Evolutionary conservation across 306 rosid species (phyloP).

Genomic region (Gynostemma pentaphyllum): DNA sequence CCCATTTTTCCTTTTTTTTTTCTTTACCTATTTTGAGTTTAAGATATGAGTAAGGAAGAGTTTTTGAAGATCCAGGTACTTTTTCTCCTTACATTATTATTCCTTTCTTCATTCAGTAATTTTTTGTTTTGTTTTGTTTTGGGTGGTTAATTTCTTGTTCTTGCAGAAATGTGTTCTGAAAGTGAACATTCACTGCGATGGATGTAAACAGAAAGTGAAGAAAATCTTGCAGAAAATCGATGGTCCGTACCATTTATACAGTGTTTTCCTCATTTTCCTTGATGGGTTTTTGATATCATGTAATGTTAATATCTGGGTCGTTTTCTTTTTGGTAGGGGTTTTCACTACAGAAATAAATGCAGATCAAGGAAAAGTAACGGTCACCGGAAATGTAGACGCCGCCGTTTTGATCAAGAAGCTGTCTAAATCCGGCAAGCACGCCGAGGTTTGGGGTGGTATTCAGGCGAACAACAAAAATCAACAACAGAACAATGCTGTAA

Average conservation of each 20-base stretch:
- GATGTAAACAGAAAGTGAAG: slow-evolving; percentile 91
- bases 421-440: slow-evolving; percentile 79
- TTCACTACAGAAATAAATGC: slow-evolving; percentile 76
- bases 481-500: too few relatives aligned
- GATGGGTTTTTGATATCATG: not conserved
- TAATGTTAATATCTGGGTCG: not conserved
- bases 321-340: slow-evolving; percentile 38
- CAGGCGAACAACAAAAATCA: slow-evolving; percentile 40
- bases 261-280: not conserved
- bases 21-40: not conserved
- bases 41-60: slow-evolving; percentile 77
- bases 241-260: slow-evolving; percentile 28
- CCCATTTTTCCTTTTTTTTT: not conserved
- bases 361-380: slow-evolving; percentile 85
- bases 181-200: slow-evolving; percentile 96
- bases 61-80: slow-evolving; percentile 82
- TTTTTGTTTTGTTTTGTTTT: slow-evolving; percentile 6
- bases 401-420: slow-evolving; percentile 76
- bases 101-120: not conserved
- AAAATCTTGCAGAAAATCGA: slow-evolving; percentile 89
- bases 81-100: not conserved
- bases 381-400: slow-evolving; percentile 84
- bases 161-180: slow-evolving; percentile 88
- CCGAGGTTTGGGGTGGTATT: slow-evolving; percentile 63
- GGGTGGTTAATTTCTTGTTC: slow-evolving; percentile 12